A percentile compares a stretch with the other conserved stretches of the same genome.
Evolutionary conservation across 371 early-diverging fungal genomes (phyloP).

Genomic region (Racocetra persica): DNA sequence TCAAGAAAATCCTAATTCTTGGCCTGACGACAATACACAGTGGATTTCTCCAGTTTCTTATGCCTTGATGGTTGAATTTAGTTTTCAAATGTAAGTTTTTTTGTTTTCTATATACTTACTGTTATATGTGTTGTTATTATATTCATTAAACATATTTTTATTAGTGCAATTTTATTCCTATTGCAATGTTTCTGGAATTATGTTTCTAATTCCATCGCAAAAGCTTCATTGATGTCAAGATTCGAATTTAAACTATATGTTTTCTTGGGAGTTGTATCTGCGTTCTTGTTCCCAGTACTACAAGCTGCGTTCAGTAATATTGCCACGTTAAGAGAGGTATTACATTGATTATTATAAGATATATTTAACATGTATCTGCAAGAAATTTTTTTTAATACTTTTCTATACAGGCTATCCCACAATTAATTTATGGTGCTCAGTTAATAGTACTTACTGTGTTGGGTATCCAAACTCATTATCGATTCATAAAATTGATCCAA

Average conservation of each 20-base stretch:
- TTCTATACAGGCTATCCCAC: background rate
- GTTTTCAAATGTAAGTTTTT: slow-evolving; percentile 57
- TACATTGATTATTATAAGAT: background rate
- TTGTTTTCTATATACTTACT: background rate
- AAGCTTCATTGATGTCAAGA: slow-evolving; percentile 58
- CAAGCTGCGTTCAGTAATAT: slow-evolving; percentile 55
- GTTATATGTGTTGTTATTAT: background rate
- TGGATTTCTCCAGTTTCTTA: slow-evolving; percentile 56
- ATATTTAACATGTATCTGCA: no score
- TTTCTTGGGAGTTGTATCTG: slow-evolving; percentile 50
- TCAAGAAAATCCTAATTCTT: slow-evolving; percentile 52
- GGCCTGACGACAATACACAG: slow-evolving; percentile 54
- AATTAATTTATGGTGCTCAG: slow-evolving; percentile 44
- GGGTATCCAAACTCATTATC: slow-evolving; percentile 56
- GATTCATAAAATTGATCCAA: slow-evolving; percentile 54
- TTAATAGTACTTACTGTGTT: slow-evolving; percentile 53
- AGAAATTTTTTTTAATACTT: no score
- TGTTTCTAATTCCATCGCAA: slow-evolving; percentile 58
- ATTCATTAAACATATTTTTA: background rate
- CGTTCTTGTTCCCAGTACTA: slow-evolving; percentile 56
- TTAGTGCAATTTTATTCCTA: slow-evolving; percentile 55
- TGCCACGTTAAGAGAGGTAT: slow-evolving; percentile 14
- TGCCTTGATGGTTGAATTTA: slow-evolving; percentile 52
- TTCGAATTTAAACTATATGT: slow-evolving; percentile 59
- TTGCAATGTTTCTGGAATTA: slow-evolving; percentile 66